Conservation (phyloP, 805 yeast genomes). For the Jamesozyma spencerorum region DNA sequence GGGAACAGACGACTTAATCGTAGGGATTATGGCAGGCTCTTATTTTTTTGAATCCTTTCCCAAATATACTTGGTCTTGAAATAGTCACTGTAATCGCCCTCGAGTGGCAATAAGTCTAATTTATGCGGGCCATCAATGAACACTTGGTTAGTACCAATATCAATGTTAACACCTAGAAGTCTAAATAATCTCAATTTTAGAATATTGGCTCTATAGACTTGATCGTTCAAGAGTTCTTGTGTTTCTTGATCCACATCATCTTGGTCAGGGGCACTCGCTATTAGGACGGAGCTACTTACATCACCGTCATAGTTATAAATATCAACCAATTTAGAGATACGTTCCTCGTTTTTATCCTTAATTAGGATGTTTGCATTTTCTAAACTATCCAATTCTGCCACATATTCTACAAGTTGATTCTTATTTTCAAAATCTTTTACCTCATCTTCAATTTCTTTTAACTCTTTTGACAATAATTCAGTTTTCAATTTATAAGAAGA, state of each 20-base stretch:
- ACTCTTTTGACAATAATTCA: constrained; percentile 7
- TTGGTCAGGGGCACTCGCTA: neutral
- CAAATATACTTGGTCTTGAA: constrained; percentile 70
- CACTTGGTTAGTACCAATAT: constrained; percentile 35
- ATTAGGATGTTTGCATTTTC: constrained; percentile 16
- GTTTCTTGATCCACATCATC: constrained; percentile 9
- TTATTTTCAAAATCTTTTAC: constrained; percentile 11
- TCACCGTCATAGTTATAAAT: neutral
- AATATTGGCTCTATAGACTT: constrained; percentile 20
- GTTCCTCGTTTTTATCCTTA: constrained; percentile 16
- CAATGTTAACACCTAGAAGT: constrained; percentile 48
- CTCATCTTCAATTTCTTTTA: constrained; percentile 11
- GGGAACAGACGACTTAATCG: too few relatives aligned
- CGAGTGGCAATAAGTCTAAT: constrained; percentile 43
- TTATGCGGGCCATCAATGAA: constrained; percentile 43
- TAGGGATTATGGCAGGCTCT: neutral
- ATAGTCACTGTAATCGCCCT: constrained; percentile 48
- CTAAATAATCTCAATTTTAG: constrained; percentile 52
- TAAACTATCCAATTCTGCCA: constrained; percentile 19
- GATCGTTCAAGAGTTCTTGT: constrained; percentile 12
- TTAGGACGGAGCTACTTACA: neutral
- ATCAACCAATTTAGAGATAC: constrained; percentile 7
- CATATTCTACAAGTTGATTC: constrained; percentile 13
- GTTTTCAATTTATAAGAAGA: constrained; percentile 6
- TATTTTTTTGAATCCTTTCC: constrained; percentile 39